phyloP scores from a whole-genome alignment of 2,329 filamentous ascomycete genomes.

The Pseudogymnoascus sp. region DNA sequence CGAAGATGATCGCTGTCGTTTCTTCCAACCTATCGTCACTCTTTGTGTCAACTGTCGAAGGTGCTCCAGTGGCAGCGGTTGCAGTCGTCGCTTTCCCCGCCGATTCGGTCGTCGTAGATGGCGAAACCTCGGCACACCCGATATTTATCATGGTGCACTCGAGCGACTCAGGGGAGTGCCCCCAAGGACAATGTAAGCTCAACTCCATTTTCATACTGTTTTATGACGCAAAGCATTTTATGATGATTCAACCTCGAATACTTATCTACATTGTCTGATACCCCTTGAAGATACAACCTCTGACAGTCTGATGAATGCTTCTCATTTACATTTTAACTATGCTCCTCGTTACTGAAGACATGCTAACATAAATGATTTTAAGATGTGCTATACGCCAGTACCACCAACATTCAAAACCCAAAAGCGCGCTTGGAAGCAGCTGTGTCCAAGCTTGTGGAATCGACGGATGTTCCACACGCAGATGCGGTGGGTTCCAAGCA shows the following conservation, averaged over 20 bases:
- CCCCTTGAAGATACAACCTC: constrained; percentile 74
- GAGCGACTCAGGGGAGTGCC: constrained; percentile 88
- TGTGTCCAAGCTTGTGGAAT: constrained; percentile 35
- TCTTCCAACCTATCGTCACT: constrained; percentile 56
- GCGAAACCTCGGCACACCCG: constrained; percentile 36
- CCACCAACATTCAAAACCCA: constrained; percentile 16
- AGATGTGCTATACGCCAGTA: constrained; percentile 31
- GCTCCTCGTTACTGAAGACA: constrained; percentile 11
- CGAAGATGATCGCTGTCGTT: constrained; percentile 61
- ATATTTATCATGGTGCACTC: constrained; percentile 67
- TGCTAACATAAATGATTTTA: constrained; percentile 19
- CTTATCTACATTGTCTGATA: constrained; percentile 99
- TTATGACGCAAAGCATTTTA: constrained; percentile 37
- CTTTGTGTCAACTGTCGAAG: constrained; percentile 67
- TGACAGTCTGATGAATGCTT: constrained; percentile 74
- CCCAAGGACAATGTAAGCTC: constrained; percentile 78
- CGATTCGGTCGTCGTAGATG: constrained; percentile 36
- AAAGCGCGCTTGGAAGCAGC: constrained; percentile 28
- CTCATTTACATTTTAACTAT: constrained; percentile 15
- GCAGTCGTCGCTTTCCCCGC: constrained; percentile 61
- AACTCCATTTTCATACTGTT: constrained; percentile 15
- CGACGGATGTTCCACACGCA: not conserved
- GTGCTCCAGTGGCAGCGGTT: constrained; percentile 66
- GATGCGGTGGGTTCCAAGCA: constrained; percentile 23
- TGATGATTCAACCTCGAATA: constrained; percentile 86